Percentiles rank a stretch among this genome's conserved stretches.
Conservation (phyloP, 805 yeast genomes). For the Candida maesae region DNA sequence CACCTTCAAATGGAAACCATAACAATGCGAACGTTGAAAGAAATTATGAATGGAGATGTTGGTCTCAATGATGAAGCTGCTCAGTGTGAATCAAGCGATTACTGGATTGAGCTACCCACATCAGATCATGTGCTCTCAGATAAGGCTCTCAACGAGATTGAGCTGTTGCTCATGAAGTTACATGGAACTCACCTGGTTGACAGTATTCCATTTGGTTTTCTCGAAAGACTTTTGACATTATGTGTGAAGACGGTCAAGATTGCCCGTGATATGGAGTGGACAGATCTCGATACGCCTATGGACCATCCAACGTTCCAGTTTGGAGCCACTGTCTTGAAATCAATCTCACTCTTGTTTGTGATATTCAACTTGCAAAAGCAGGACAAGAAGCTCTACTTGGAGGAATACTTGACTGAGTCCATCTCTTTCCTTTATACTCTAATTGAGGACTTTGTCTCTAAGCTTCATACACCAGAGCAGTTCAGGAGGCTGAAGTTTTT, state of each 20-base stretch:
- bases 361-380: conserved; percentile 37
- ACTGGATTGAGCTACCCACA: conserved; percentile 25
- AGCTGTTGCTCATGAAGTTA: conserved; percentile 21
- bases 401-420: conserved; percentile 39
- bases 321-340: conserved; percentile 13
- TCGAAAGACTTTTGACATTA: conserved; percentile 33
- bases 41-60: conserved; percentile 12
- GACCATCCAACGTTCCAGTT: conserved; percentile 1
- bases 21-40: conserved; percentile 7
- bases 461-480: conserved; percentile 7
- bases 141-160: conserved; percentile 21
- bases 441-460: conserved; percentile 30
- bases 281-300: conserved; percentile 1
- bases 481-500: conserved; percentile 2
- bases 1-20: conserved; percentile 18
- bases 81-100: conserved; percentile 23
- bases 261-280: conserved; percentile 23
- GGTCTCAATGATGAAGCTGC: conserved; percentile 27
- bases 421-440: conserved; percentile 36
- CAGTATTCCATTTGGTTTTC: conserved; percentile 22
- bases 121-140: conserved; percentile 20
- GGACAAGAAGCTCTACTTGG: conserved; percentile 44
- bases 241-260: conserved; percentile 28
- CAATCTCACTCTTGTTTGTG: conserved; percentile 32
- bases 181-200: conserved; percentile 12